Base-by-base conservation (phyloP, 176 grass and related monocot species). In the Guadua angustifolia region DNA sequence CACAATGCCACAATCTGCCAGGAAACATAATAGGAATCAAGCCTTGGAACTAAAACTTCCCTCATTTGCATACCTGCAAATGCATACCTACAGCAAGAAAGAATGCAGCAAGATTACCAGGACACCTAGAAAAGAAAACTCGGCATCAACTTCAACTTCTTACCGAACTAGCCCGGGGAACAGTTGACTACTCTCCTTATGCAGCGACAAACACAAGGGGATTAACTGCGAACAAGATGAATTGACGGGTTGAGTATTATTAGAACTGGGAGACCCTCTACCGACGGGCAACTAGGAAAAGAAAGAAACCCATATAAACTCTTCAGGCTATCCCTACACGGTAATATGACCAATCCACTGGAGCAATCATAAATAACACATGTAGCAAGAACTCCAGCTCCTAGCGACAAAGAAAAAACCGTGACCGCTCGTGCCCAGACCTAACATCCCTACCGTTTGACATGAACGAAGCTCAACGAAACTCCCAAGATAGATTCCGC, bases 71-170 rank as follows among this genome's bases (percentile, higher is more conserved):
- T n/a, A 40, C 18, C 0, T 24, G 22, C 69, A 71, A 50, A 72
- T 26, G n/a, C 22, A 72, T 16, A 49, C 15, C 24, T 32, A 73
- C 3, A 32, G 17, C 21, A 9, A 58, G 55, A 58, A 58, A 25
- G 59, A 62, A 15, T 24, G 25, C 59, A 29, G 24, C 59, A 62
- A 29, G 59, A 5, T 61, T 62, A 24, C 59, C 26, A 51, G 14
- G 29, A n/a, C n/a, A n/a, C n/a, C n/a, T n/a, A n/a, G n/a, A n/a
- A 73, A 50, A 73, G 44, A 50, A 73, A 50, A 22, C 21, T 58
- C n/a, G 21, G 21, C 55, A 58, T 5, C 55, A 58, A 58, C 19
- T 57, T 57, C 55, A 58, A 49, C 13, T 49, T 16, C 13, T 49
- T 49, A 49, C 12, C 47, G 47, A 49, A 49, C 47, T 16, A 49